Conservation (phyloP, 208 protist species). For the Crithidia acanthocephali region DNA sequence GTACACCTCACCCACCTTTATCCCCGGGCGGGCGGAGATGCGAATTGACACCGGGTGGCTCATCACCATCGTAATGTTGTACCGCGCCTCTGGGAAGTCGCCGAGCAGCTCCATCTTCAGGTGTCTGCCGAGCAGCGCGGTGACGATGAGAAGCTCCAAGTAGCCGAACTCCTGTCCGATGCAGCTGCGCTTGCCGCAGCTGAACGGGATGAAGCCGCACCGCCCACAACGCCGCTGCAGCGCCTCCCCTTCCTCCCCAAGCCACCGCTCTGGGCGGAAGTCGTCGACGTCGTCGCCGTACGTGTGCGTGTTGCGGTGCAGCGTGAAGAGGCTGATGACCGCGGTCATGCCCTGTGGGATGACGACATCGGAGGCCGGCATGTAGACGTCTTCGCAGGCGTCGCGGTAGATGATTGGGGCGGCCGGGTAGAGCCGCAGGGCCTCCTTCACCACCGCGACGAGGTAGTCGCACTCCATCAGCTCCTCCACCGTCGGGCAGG, state of each 20-base stretch:
- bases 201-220: constrained; percentile 68
- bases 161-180: constrained; percentile 60
- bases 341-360: constrained; percentile 48
- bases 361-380: constrained; percentile 50
- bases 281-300: constrained; percentile 45
- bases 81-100: constrained; percentile 47
- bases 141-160: constrained; percentile 49
- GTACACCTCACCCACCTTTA: constrained; percentile 25
- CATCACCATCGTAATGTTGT: constrained; percentile 52
- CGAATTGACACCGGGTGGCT: constrained; percentile 43
- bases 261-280: constrained; percentile 61
- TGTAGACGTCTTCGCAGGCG: constrained; percentile 39
- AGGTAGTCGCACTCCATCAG: constrained; percentile 57
- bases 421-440: constrained; percentile 56
- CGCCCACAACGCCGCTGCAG: constrained; percentile 45
- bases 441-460: constrained; percentile 49
- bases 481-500: constrained; percentile 51
- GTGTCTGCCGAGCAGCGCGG: constrained; percentile 43
- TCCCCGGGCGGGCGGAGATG: constrained; percentile 27
- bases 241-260: constrained; percentile 41
- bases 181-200: constrained; percentile 51
- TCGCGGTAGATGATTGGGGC: constrained; percentile 68
- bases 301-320: constrained; percentile 48
- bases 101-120: constrained; percentile 43
- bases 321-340: constrained; percentile 57